These are phyloP conservation scores for Monosporozyma solicola DNA, from an alignment of 805 yeast genomes.

Conservation along the genomic window DNA sequence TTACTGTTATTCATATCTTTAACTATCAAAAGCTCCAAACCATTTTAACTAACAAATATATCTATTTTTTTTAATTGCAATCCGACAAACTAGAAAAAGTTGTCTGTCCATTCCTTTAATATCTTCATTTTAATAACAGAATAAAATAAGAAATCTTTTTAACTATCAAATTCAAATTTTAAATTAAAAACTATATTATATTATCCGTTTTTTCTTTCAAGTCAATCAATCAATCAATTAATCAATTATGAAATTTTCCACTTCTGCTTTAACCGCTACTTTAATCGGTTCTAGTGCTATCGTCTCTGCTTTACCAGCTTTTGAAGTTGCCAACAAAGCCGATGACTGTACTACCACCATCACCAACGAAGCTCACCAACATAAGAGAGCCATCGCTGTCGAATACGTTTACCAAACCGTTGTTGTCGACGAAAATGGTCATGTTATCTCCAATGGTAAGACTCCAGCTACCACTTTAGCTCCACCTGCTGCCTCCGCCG, in stretches of 20 bases:
- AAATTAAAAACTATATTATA: background rate
- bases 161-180: background rate
- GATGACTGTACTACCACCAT: constrained; percentile 27
- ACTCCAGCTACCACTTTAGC: background rate
- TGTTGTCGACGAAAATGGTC: constrained; percentile 36
- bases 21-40: background rate
- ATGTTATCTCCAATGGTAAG: background rate
- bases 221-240: background rate
- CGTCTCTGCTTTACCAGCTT: constrained; percentile 23
- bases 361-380: constrained; percentile 34
- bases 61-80: background rate
- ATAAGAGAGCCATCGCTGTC: constrained; percentile 44
- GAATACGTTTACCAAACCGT: constrained; percentile 48
- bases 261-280: constrained; percentile 26
- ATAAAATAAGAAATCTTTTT: background rate
- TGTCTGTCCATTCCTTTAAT: constrained; percentile 1
- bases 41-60: background rate
- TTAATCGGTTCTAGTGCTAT: constrained; percentile 27
- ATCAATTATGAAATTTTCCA: constrained; percentile 27
- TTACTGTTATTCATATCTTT: background rate
- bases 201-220: background rate
- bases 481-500: constrained; percentile 1
- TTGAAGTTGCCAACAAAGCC: constrained; percentile 1
- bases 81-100: background rate
- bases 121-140: background rate